Percentiles rank a stretch among this genome's conserved stretches.
Evolutionary conservation across 1,139 yeast species (phyloP).

Genomic region (Barnettozyma hawaiiensis): DNA sequence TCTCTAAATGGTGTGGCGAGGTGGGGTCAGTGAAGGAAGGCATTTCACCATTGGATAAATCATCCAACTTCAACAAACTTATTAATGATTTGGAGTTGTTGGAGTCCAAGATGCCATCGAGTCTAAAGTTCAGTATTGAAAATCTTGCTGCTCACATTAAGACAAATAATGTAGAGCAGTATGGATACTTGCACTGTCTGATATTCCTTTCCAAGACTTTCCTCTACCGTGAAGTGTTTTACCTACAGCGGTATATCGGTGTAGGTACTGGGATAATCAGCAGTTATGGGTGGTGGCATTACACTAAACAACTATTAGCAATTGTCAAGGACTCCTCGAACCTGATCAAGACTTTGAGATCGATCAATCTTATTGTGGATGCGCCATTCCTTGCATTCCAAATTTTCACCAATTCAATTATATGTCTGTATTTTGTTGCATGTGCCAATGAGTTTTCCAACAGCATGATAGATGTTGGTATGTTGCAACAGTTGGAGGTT

Average conservation of each 20-base stretch:
- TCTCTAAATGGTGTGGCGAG: slow-evolving; percentile 16
- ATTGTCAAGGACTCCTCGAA: slow-evolving; percentile 28
- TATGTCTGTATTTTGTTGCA: slow-evolving; percentile 32
- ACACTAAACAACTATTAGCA: slow-evolving; percentile 26
- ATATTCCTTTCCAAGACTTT: slow-evolving; percentile 33
- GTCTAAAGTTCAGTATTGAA: slow-evolving; percentile 27
- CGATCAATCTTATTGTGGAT: slow-evolving; percentile 32
- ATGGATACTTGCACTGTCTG: slow-evolving; percentile 36
- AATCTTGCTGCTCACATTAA: slow-evolving; percentile 34
- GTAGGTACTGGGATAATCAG: slow-evolving; percentile 25
- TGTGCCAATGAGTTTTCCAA: slow-evolving; percentile 26
- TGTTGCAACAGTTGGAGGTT: slow-evolving; percentile 4
- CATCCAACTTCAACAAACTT: slow-evolving; percentile 28
- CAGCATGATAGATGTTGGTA: slow-evolving; percentile 3
- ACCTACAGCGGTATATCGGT: slow-evolving; percentile 26
- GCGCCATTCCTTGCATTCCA: slow-evolving; percentile 39
- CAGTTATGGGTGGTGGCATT: slow-evolving; percentile 31
- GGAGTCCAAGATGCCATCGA: slow-evolving; percentile 26
- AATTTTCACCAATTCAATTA: slow-evolving; percentile 34
- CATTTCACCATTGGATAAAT: slow-evolving; percentile 29
- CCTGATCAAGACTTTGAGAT: slow-evolving; percentile 27
- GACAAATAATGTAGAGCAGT: slow-evolving; percentile 32
- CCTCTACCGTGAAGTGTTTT: slow-evolving; percentile 34
- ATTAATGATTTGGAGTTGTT: slow-evolving; percentile 26
- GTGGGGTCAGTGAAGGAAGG: slow-evolving; percentile 23